Evolutionary conservation across 164 flowering plant genomes (phyloP), one percentile per base, ranked within the genome.

Genomic region (Berberis vulgaris): DNA sequence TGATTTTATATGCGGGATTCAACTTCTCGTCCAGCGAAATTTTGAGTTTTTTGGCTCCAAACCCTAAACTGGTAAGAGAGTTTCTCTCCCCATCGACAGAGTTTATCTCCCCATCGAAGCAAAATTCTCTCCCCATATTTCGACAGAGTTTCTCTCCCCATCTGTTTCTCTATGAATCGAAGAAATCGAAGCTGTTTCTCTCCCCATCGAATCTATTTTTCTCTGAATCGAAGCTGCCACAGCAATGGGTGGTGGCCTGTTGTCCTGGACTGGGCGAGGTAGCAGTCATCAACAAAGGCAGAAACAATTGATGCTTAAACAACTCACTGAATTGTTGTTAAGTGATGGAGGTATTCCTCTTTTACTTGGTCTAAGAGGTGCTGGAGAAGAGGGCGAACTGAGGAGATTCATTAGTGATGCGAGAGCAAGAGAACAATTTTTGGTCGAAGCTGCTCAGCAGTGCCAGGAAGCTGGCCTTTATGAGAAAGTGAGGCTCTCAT

Each of bases 181-280:
- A n/a, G n/a, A n/a, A n/a, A n/a, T n/a, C n/a, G n/a, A n/a, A n/a
- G n/a, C n/a, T n/a, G n/a, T n/a, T n/a, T n/a, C n/a, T n/a, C n/a
- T n/a, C n/a, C n/a, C n/a, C n/a, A n/a, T n/a, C n/a, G n/a, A n/a
- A n/a, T n/a, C n/a, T n/a, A n/a, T n/a, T n/a, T n/a, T n/a, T n/a
- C n/a, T n/a, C n/a, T n/a, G n/a, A n/a, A n/a, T n/a, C n/a, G n/a
- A 94, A 76, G 93, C 99, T 72, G 96, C 96, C 70, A 93, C 96
- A 59, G 86, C 93, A 45, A 80, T 89, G 63, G 99, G 97, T 71
- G 99, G 99, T 67, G 99, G 97, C 59, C 87, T 82, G 67, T 50
- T 82, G 66, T 90, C 98, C 60, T 94, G 97, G 96, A 74, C 74
- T 60, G 93, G 96, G 10, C 78, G 86, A 73, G 84, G 82, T 61